phyloP scores from a whole-genome alignment of 1,139 yeast genomes.

The Blastobotrys illinoisensis region DNA sequence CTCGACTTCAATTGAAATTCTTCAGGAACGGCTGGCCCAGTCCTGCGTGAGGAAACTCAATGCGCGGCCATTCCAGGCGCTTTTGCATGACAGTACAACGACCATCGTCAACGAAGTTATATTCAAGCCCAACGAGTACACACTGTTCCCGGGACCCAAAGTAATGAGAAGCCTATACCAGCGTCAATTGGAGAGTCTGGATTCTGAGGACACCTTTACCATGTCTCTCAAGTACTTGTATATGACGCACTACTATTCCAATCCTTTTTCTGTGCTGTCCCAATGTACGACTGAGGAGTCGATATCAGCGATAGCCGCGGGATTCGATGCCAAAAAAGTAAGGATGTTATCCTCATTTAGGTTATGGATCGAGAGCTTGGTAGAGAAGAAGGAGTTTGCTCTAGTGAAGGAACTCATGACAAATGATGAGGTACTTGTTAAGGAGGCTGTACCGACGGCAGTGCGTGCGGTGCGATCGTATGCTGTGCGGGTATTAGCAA shows the following conservation, averaged over 20 bases:
- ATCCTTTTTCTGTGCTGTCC: conserved; percentile 51
- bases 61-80: conserved; percentile 25
- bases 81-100: conserved; percentile 19
- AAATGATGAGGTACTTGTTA: conserved; percentile 4
- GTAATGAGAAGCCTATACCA: not conserved
- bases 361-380: conserved; percentile 32
- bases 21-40: conserved; percentile 40
- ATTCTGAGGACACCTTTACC: conserved; percentile 47
- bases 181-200: conserved; percentile 26
- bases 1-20: conserved; percentile 44
- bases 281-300: conserved; percentile 15
- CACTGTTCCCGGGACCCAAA: conserved; percentile 10
- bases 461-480: not conserved
- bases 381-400: conserved; percentile 3
- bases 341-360: conserved; percentile 45
- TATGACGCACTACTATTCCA: conserved; percentile 67
- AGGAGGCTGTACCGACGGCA: not conserved
- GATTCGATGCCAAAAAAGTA: conserved; percentile 36
- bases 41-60: conserved; percentile 24
- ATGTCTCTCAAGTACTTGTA: conserved; percentile 53
- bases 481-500: not conserved
- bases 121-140: conserved; percentile 13
- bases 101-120: conserved; percentile 20
- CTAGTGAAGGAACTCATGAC: conserved; percentile 3
- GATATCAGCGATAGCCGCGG: not conserved